Evolutionary conservation across 148 eudicot species (phyloP), one percentile per base, ranked within the genome.

Genomic region (Rhododendron molle): DNA sequence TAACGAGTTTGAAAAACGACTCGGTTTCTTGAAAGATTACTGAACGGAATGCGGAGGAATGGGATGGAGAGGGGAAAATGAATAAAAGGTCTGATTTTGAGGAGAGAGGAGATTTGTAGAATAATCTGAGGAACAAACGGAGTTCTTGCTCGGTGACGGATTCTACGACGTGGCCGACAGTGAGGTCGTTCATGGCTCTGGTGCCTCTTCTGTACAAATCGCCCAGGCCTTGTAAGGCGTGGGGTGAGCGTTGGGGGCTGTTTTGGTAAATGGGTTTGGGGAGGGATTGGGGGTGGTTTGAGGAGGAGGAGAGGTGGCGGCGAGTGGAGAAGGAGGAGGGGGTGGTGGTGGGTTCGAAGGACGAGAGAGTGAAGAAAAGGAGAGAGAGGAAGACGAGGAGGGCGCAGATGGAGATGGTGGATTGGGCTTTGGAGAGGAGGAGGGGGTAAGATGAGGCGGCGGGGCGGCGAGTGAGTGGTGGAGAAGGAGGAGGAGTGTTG

Each of bases 191-290:
- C 96, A 94, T 93, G 0, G 93, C 83, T 32, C 80, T 89, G 4
- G 89, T 91, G 16, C 98, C 98, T 36, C 91, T 85, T 38, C 92
- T 86, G 69, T 90, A 91, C 83, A 95, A 86, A 12, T 86, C 87
- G 0, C 98, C 98, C 91, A 95, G 85, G 15, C 98, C 93, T 58
- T 95, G 97, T 83, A 95, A 88, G 30, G 98, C 98, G 6, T 85
- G 86, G 0, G 86, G 36, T 20, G 30, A 3, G n/a, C 21, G 62
- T 47, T 49, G n/a, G 10, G 13, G 26, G 47, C 26, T 34, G 52
- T 62, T 69, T 56, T 21, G 36, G 47, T 60, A 30, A 71, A 9
- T 71, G 58, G 88, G 26, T 81, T 20, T 86, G 76, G 18, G 14
- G 18, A 4, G 14, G 2, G 4, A 18, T 81, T 84, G 85, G 26